phyloP scores from a whole-genome alignment of 202 grass and related monocot genomes.

The Elaeis oleifera region DNA sequence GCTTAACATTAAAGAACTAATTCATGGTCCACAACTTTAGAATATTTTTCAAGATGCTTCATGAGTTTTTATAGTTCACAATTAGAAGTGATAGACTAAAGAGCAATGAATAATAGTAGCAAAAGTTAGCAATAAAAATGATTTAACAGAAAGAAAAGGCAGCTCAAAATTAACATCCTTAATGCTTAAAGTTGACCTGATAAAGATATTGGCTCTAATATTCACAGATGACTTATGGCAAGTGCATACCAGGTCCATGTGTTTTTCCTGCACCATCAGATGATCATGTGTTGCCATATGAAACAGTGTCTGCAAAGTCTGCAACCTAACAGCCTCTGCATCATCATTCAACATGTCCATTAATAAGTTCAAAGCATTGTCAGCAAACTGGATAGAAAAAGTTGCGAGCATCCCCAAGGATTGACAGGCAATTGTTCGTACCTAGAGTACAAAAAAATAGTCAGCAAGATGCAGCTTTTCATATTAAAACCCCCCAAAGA shows the following conservation, averaged over 20 bases:
- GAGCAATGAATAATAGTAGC: too few species aligned
- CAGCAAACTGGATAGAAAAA: conserved; percentile 54
- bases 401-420: conserved; percentile 58
- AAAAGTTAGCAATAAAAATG: too few species aligned
- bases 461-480: neutral
- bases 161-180: too few species aligned
- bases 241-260: conserved; percentile 68
- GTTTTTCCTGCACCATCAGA: conserved; percentile 71
- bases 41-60: too few species aligned
- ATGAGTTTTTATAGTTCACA: too few species aligned
- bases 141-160: too few species aligned
- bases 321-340: conserved; percentile 50
- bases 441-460: conserved; percentile 28
- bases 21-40: too few species aligned
- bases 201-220: too few species aligned
- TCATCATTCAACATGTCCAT: conserved; percentile 98
- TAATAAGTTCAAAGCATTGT: conserved; percentile 66
- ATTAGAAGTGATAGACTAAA: too few species aligned
- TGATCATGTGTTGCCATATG: conserved; percentile 55
- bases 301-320: conserved; percentile 62
- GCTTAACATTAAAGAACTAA: too few species aligned
- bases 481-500: neutral
- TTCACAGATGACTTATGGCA: neutral
- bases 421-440: conserved; percentile 52
- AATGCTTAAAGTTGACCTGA: too few species aligned